Evolutionary conservation across 495 filamentous ascomycete species (phyloP), one percentile per base, ranked within the genome.

Genomic region (Aspergillus homomorphus): DNA sequence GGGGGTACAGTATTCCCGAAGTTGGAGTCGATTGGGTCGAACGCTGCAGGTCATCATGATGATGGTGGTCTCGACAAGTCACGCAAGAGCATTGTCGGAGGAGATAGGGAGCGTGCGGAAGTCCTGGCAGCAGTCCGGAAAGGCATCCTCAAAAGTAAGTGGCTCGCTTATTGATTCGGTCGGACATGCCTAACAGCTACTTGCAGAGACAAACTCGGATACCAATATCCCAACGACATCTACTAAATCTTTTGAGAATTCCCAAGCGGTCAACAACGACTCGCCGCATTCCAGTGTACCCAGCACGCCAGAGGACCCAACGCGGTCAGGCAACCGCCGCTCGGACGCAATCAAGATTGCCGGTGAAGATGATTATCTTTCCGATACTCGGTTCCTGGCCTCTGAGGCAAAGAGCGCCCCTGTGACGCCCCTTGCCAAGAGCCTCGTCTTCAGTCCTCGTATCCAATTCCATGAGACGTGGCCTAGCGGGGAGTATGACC

Each of bases 401-500:
- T 77, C 80, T 42, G 86, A 90, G 28, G 69, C 78, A 5, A 90
- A 88, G 73, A 92, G 91, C 67, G 82, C 87, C 16, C 91, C 91
- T 7, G 80, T 79, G 43, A 93, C 91, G 16, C 92, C 92, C 2
- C 58, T 66, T 28, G 83, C 84, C 58, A 87, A 89, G 58, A 89
- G 85, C 70, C 93, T 96, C 54, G 88, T 84, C 33, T 99, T 97
- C 71, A 97, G 89, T 69, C 93, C 94, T 57, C 85, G 93, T 22
- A 92, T 98, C 52, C 86, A 94, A 57, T 97, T 96, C 68, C 86
- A 96, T 67, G 94, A 99, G 66, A 97, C 90, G 16, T 98, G 94
- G 93, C 90, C 92, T 6, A 89, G 86, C 64, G 87, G 86, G 57
- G 94, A 99, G 74, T 99, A 99, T 68, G 94, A 99, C 67, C 87